Base-by-base conservation (phyloP, 306 rosid species). In the Prosopis cineraria region DNA sequence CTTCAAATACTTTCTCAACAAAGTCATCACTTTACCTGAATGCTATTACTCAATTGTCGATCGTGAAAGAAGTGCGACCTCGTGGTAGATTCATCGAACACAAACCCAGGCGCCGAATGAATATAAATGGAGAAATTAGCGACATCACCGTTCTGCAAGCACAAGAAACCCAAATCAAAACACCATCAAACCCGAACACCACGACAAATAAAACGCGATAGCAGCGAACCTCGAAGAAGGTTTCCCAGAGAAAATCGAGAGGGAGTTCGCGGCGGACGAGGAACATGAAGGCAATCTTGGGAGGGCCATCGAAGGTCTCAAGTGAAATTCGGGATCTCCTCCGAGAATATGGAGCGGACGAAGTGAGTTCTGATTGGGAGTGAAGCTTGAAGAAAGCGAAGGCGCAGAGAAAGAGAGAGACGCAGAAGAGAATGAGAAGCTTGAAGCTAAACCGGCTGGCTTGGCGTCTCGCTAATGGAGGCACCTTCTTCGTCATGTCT, bases 181-280 rank as follows among this genome's bases (percentile, higher is more conserved):
- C 29, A 33, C 48, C 48, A 1, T 20, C 7, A 77, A 74, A n/a
- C 44, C 65, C 64, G 36, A 44, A 56, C 10, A 68, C 3, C 83
- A 64, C 53, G 55, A 69, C 40, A 22, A 22, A n/a, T 10, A 45
- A 31, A 41, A 7, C 53, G 25, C 1, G 53, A 79, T 30, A 5
- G 5, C 9, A 6, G 7, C 25, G 27, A 66, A 94, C 98, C 98
- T 95, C 88, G 48, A 95, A 91, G 88, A 95, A 95, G 50, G 82
- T 45, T 24, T 65, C 98, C 99, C 98, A 95, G 30, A 95, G 94
- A 76, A 95, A 95, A 87, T 93, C 99, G 40, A 95, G 97, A 14
- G 99, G 98, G 27, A 95, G 81, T 70, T 81, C 78, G 7, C 84
- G 94, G 59, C 99, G 98, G 53, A 82, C 90, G 82, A 95, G 97